Percentiles rank a stretch among this genome's conserved stretches.
phyloP scores from a whole-genome alignment of 345 rosid genomes.

The Citrus reticulata region DNA sequence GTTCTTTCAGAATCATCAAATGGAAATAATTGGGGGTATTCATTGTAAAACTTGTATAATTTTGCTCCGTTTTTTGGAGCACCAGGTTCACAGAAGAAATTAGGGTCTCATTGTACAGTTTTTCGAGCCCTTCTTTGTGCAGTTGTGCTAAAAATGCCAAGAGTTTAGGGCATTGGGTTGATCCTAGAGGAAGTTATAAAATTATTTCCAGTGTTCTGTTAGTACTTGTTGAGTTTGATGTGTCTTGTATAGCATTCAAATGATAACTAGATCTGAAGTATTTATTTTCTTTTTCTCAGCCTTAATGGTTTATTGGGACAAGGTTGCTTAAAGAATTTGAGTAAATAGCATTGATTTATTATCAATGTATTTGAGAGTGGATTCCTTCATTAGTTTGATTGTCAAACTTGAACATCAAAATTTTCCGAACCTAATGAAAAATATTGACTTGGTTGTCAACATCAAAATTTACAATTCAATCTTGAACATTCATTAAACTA shows the following conservation, averaged over 20 bases:
- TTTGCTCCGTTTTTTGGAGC: slow-evolving; percentile 5
- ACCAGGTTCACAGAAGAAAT: neutral
- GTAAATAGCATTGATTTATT: neutral
- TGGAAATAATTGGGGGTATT: slow-evolving; percentile 12
- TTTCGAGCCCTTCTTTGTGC: neutral
- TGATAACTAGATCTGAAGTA: neutral
- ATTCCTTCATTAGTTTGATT: neutral
- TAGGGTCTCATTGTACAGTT: slow-evolving; percentile 26
- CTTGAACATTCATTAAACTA: too few relatives aligned
- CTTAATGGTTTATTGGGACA: neutral
- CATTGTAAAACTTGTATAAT: slow-evolving; percentile 7
- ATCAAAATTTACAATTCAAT: too few relatives aligned
- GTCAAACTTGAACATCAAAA: too few relatives aligned
- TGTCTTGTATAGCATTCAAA: neutral
- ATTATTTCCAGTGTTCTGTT: neutral
- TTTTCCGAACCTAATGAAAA: too few relatives aligned
- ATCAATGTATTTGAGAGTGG: neutral
- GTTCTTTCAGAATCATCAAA: neutral
- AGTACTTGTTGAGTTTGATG: neutral
- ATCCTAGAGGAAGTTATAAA: neutral
- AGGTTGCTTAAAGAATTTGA: neutral
- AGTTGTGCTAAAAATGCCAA: neutral
- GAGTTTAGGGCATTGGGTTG: neutral
- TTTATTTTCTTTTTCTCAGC: neutral
- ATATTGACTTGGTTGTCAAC: too few relatives aligned